Evolutionary conservation across 2,329 filamentous ascomycete species (phyloP), one percentile per base, ranked within the genome.

Genomic region (Pseudofabraea citricarpa): DNA sequence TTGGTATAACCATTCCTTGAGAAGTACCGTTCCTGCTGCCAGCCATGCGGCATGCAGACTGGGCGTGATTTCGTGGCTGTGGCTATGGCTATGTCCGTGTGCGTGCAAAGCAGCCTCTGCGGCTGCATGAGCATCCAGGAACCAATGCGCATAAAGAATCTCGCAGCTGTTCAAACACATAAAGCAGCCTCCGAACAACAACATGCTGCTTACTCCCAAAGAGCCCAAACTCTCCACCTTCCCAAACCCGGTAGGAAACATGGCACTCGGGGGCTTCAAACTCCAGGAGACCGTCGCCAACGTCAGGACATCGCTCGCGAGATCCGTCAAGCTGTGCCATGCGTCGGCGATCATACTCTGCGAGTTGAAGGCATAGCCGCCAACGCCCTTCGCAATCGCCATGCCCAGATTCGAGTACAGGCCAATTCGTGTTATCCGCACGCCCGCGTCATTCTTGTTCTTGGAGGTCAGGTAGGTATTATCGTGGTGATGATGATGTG

Each of bases 141-240:
- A 84, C 61, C 86, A 82, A 58, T 90, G 83, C 16, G 78, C 78
- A 51, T 88, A 83, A 20, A 93, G 70, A 31, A 81, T 77, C 54
- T 83, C 69, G 44, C 81, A 73, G 56, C 84, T 86, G 65, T 86
- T 85, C 67, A 85, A 80, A 50, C 90, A 90, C 85, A 98, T 97
- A 64, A 94, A 90, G 50, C 95, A 69, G 40, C 93, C 93, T 49
- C 93, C 93, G 37, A 84, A 81, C 2, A 98, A 77, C 56, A 98
- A 73, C 68, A 98, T 86, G 50, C 90, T 83, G 55, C 90, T 96
- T 24, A 98, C 93, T 13, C 91, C 93, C 46, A 98, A 70, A 18
- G 90, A 93, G 16, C 93, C 93, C 60, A 98, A 69, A 58, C 90
- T 95, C 72, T 98, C 93, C n/a, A 98, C 79, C 71, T 98, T 98